Evolutionary conservation across 495 filamentous ascomycete genomes (phyloP).

Genomic region (Schizothecium vesticola): DNA sequence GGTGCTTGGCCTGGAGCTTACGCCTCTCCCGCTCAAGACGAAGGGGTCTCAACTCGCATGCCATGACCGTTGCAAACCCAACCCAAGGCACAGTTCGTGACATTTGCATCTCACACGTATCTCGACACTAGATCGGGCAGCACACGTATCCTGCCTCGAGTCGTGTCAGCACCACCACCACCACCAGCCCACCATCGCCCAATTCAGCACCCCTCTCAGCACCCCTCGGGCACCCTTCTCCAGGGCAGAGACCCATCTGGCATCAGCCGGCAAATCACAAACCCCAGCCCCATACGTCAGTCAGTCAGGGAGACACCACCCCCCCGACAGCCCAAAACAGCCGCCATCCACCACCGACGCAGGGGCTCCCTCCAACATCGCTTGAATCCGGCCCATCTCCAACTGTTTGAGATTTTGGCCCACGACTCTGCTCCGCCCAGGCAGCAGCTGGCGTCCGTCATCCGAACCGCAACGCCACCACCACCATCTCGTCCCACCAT

Average conservation of each 20-base stretch:
- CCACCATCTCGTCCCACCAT: background rate
- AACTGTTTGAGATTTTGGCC: slow-evolving; percentile 25
- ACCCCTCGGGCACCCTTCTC: background rate
- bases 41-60: background rate
- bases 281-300: background rate
- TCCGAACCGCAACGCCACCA: background rate
- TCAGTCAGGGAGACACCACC: background rate
- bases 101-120: background rate
- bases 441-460: slow-evolving; percentile 2
- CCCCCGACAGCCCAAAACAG: background rate
- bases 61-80: background rate
- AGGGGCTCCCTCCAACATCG: slow-evolving; percentile 15
- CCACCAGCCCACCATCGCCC: background rate
- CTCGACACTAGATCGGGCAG: background rate
- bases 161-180: background rate
- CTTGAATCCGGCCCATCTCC: slow-evolving; percentile 18
- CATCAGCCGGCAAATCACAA: background rate
- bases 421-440: slow-evolving; percentile 7
- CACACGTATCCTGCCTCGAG: background rate
- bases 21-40: background rate
- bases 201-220: background rate
- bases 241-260: background rate
- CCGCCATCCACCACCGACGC: slow-evolving; percentile 4
- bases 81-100: background rate
- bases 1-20: background rate